phyloP scores from a whole-genome alignment of 768 basidiomycete species.

The Pholiota molesta region DNA sequence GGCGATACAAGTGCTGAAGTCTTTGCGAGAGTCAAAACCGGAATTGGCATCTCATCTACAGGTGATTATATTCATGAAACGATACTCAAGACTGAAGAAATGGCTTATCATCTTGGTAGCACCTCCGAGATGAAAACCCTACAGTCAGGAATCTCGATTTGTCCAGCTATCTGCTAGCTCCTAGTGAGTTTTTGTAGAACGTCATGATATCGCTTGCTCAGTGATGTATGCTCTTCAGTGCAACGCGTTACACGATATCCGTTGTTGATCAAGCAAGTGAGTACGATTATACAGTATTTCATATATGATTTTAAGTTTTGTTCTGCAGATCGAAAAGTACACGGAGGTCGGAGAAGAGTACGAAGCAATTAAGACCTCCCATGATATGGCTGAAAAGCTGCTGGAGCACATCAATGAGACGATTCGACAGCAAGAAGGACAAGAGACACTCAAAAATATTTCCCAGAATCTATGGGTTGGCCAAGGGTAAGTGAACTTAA shows the following conservation, averaged over 20 bases:
- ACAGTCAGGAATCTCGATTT: slow-evolving; percentile 81
- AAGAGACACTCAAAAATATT: slow-evolving; percentile 71
- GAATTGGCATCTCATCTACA: slow-evolving; percentile 69
- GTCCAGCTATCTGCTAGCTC: slow-evolving; percentile 89
- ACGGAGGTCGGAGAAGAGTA: slow-evolving; percentile 72
- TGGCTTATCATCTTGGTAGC: slow-evolving; percentile 39
- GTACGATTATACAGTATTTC: not conserved
- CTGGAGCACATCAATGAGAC: slow-evolving; percentile 86
- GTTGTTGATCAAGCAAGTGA: slow-evolving; percentile 78
- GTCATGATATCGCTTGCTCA: not conserved
- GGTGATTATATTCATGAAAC: slow-evolving; percentile 36
- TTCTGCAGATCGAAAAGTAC: slow-evolving; percentile 69
- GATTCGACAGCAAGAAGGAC: slow-evolving; percentile 82
- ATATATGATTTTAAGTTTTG: not conserved
- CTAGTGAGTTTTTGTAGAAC: slow-evolving; percentile 57
- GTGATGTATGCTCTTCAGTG: slow-evolving; percentile 51
- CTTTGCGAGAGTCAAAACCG: slow-evolving; percentile 67
- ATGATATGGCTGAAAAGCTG: slow-evolving; percentile 70
- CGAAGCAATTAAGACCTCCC: slow-evolving; percentile 51
- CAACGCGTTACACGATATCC: slow-evolving; percentile 96
- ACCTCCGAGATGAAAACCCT: slow-evolving; percentile 72
- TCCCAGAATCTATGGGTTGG: slow-evolving; percentile 89
- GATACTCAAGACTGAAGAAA: not conserved
- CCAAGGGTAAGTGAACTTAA: slow-evolving; percentile 57
- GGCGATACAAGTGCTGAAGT: slow-evolving; percentile 77